Evolutionary conservation across 2,329 filamentous ascomycete genomes (phyloP).

Genomic region (Ophiosphaerella korrae): DNA sequence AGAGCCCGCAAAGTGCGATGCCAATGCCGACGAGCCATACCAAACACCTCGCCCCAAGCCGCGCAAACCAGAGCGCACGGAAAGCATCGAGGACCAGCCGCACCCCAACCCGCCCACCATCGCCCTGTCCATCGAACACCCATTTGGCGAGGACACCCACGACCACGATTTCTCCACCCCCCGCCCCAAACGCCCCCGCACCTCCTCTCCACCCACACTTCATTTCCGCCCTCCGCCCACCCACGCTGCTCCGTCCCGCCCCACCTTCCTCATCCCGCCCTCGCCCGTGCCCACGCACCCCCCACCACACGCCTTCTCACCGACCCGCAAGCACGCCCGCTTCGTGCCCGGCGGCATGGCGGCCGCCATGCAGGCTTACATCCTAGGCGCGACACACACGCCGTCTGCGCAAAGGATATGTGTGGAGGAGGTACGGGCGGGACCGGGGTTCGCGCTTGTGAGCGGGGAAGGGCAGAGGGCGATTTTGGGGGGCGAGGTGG

Average conservation of each 20-base stretch:
- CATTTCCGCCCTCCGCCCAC: slow-evolving; percentile 9
- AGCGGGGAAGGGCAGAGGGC: slow-evolving; percentile 9
- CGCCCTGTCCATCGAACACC: slow-evolving; percentile 21
- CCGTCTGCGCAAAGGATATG: slow-evolving; percentile 12
- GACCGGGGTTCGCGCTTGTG: too few species aligned
- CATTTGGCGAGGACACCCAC: slow-evolving; percentile 9
- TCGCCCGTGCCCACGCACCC: slow-evolving; percentile 40
- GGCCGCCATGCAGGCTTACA: slow-evolving; percentile 56
- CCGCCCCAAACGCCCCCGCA: slow-evolving; percentile 34
- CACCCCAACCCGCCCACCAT: slow-evolving; percentile 27
- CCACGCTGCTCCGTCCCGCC: slow-evolving; percentile 26
- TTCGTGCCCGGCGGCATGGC: slow-evolving; percentile 58
- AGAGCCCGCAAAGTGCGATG: slow-evolving; percentile 3
- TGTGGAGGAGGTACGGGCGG: not conserved
- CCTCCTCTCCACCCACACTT: slow-evolving; percentile 17
- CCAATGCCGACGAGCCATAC: slow-evolving; percentile 2
- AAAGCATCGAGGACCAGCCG: slow-evolving; percentile 41
- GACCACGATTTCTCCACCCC: slow-evolving; percentile 40
- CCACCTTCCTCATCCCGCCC: slow-evolving; percentile 48
- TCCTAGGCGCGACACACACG: slow-evolving; percentile 51
- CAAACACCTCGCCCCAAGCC: slow-evolving; percentile 22
- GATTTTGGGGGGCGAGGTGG: slow-evolving; percentile 3
- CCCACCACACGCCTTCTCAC: slow-evolving; percentile 60
- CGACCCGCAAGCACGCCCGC: slow-evolving; percentile 56
- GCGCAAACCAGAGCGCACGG: slow-evolving; percentile 28